Conservation (phyloP, 331 rosid genomes). For the Erythrophleum ivorense region DNA sequence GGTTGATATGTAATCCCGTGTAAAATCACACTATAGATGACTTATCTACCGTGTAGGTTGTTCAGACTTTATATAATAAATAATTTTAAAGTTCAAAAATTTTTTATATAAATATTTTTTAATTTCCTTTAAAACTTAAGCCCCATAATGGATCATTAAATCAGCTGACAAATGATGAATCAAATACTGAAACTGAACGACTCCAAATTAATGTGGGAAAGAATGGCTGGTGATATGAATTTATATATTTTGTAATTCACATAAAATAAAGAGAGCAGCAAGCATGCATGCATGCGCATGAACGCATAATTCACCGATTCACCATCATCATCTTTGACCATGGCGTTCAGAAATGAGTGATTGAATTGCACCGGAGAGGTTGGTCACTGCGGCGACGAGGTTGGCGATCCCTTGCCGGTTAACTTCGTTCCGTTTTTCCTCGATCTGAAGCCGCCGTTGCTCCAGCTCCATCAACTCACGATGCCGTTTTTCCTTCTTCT, state of each 20-base stretch:
- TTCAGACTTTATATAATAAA: too few relatives aligned
- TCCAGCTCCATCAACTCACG: slow-evolving; percentile 59
- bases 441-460: slow-evolving; percentile 53
- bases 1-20: too few relatives aligned
- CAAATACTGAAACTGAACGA: slow-evolving; percentile 28
- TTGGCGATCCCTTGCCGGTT: slow-evolving; percentile 61
- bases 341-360: slow-evolving; percentile 56
- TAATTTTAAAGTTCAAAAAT: too few relatives aligned
- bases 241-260: slow-evolving; percentile 23
- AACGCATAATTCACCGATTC: not conserved
- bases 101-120: too few relatives aligned
- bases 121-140: not conserved
- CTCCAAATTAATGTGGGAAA: slow-evolving; percentile 38
- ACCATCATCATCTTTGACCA: slow-evolving; percentile 44
- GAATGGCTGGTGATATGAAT: slow-evolving; percentile 37
- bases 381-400: slow-evolving; percentile 58
- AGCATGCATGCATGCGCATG: slow-evolving; percentile 10
- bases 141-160: slow-evolving; percentile 2
- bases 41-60: too few relatives aligned
- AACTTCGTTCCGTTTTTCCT: slow-evolving; percentile 54
- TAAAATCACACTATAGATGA: too few relatives aligned
- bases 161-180: slow-evolving; percentile 32
- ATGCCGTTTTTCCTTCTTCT: slow-evolving; percentile 66
- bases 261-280: slow-evolving; percentile 1
- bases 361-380: slow-evolving; percentile 70